Evolutionary conservation across 1,284 basidiomycete genomes (phyloP).

Genomic region (Rhodotorula sp.): DNA sequence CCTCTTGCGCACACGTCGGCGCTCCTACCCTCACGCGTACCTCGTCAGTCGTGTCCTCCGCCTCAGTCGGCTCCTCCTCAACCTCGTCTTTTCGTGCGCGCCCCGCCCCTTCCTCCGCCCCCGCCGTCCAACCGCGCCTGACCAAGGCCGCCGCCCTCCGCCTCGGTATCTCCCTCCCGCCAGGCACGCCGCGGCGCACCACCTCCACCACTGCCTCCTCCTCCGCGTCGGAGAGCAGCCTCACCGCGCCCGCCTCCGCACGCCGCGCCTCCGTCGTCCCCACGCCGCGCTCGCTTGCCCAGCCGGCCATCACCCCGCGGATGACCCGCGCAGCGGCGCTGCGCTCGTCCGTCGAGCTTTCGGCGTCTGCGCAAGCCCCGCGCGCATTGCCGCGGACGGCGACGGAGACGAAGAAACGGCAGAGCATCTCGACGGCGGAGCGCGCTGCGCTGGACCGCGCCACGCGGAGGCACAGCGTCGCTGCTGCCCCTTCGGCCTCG

Average conservation of each 20-base stretch:
- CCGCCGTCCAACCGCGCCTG: slow-evolving; percentile 73
- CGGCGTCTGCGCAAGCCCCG: neutral
- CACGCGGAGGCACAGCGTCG: slow-evolving; percentile 16
- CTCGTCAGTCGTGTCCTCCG: neutral
- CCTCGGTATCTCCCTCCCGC: slow-evolving; percentile 47
- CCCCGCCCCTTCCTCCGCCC: slow-evolving; percentile 65
- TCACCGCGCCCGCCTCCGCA: neutral
- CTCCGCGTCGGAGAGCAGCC: neutral
- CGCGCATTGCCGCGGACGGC: neutral
- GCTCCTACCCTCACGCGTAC: neutral
- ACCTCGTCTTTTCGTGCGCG: slow-evolving; percentile 66
- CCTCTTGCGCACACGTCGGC: neutral
- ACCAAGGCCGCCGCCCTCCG: slow-evolving; percentile 75
- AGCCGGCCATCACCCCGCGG: slow-evolving; percentile 68
- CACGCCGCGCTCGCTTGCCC: slow-evolving; percentile 34
- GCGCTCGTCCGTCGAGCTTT: neutral
- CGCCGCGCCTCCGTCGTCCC: slow-evolving; percentile 17
- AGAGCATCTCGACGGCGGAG: slow-evolving; percentile 31
- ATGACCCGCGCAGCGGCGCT: slow-evolving; percentile 52
- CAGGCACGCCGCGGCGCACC: slow-evolving; percentile 7
- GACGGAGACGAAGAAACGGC: neutral
- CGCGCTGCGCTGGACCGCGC: slow-evolving; percentile 25
- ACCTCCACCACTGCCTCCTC: neutral
- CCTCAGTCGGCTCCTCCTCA: neutral
- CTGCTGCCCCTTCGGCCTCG: too few species aligned